phyloP scores from a whole-genome alignment of 1,284 basidiomycete species.

The Cutaneotrichosporon cavernicola region DNA sequence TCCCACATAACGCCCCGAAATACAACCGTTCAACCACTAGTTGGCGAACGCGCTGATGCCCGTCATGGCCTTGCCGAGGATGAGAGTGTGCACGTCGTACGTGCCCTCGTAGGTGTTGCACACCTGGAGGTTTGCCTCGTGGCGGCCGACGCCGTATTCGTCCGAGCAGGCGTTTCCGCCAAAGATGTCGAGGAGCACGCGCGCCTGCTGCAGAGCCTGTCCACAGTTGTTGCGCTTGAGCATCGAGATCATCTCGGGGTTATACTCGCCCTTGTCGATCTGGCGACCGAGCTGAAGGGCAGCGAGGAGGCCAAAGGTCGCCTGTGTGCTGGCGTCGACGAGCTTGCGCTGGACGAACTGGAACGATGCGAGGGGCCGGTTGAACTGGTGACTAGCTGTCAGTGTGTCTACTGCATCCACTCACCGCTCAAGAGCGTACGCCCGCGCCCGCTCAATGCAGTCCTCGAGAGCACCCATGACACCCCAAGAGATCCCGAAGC shows the following conservation, averaged over 20 bases:
- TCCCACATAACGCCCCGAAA: no score
- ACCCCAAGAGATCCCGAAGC: conserved; percentile 90
- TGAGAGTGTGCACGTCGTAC: conserved; percentile 77
- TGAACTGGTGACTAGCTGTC: conserved; percentile 64
- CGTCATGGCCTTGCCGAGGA: conserved; percentile 87
- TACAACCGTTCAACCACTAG: conserved; percentile 12
- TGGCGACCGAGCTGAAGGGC: conserved; percentile 77
- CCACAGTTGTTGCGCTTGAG: conserved; percentile 96
- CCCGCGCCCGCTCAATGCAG: conserved; percentile 72
- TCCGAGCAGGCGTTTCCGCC: conserved; percentile 88
- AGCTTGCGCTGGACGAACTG: conserved; percentile 97
- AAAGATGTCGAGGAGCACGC: conserved; percentile 78
- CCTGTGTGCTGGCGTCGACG: conserved; percentile 85
- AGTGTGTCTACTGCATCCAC: neutral
- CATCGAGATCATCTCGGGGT: conserved; percentile 90
- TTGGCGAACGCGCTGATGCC: conserved; percentile 57
- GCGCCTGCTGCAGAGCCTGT: conserved; percentile 78
- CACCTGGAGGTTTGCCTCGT: conserved; percentile 86
- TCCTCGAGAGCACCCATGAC: conserved; percentile 94
- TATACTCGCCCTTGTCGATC: conserved; percentile 75
- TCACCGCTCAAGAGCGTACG: conserved; percentile 75
- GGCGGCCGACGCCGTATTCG: conserved; percentile 84
- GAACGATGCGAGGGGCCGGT: conserved; percentile 85
- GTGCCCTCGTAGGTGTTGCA: conserved; percentile 88
- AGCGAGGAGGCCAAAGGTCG: conserved; percentile 74